Evolutionary conservation across 768 basidiomycete genomes (phyloP), one percentile per base, ranked within the genome.

Genomic region (Cystobasidium ongulense): DNA sequence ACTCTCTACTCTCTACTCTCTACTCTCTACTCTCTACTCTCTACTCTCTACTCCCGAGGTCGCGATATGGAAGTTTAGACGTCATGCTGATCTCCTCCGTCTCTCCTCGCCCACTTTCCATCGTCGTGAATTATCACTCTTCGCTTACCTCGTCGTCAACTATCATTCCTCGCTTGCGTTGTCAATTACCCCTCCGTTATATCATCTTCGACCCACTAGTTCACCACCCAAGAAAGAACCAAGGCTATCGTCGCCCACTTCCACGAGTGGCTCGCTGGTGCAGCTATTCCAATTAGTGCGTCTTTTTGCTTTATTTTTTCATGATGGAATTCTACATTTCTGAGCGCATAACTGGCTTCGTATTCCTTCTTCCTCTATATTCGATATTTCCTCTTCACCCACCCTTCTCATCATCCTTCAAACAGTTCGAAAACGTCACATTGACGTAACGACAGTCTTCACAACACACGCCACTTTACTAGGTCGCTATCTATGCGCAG

Each of bases 231-330:
- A 52, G 91, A 96, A 80, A 85, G 89, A 36, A 76, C 85, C 66
- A 90, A 88, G 4, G 92, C 94, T 21, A 91, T 98, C 78, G 86
- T 98, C 73, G 94, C 93, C 76, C 96, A 99, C 82, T 96, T 99
- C 84, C 96, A 99, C 81, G 96, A 99, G 82, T 99, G 96, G 96
- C 96, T 98, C 81, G 95, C 93, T 10, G 94, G 95, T 54, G 87
- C 96, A 57, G 92, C 94, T 29, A 96, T 97, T 71, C 82, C 82
- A 1, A 63, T 76, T 27, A 27, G 29, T 74, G 64, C 1, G 64
- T 36, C 8, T 66, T 41, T 27, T 50, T 25, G 31, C 36, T 18
- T 25, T 7, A 18, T 18, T 41, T 41, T 18, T 41, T 41, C 18
- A 7, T 7, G 18, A 41, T 41, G 18, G 18, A 7, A 41, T 41